Base-by-base conservation (phyloP, 306 rosid species). In the Corylus americana region DNA sequence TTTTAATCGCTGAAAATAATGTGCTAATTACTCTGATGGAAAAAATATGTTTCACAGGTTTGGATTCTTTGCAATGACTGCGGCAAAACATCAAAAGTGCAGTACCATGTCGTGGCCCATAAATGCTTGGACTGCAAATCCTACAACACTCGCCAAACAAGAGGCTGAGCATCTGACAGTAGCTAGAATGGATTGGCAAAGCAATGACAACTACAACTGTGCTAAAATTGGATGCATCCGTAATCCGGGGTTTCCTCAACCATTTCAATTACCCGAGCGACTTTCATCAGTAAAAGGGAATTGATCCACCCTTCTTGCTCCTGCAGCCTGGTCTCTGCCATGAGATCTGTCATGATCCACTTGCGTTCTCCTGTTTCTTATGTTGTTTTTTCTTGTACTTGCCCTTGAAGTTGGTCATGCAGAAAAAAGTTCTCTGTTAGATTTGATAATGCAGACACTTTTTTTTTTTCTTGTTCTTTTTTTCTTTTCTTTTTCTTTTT, bases 11-110 rank as follows among this genome's bases (percentile, higher is more conserved):
- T 11, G 12, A 17, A 25, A 55, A 14, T 44, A n/a, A 5, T 3
- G 50, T 11, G 57, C 49, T 5, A 10, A 54, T 57, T 42, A 11
- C 55, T 20, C 79, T 81, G 62, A 86, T 27, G 45, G 35, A 12
- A 10, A 12, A 10, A 22, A 67, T 27, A 49, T 66, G 20, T 76
- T 27, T 3, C 39, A 61, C 84, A 93, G 98, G 90, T 92, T 74
- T 87, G 92, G 93, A 92, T 92, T 48, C 97, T 94, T 63, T 94
- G 97, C 88, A 94, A 94, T 53, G 98, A 94, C 74, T 94, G 97
- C 1, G 87, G 92, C 5, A 85, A 86, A 81, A 92, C 83, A 49
- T 87, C 92, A 10, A 71, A 86, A 5, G 97, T 88, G 31, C 86
- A 73, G 73, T 94, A 79, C 81, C 98, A 92, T 86, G 67, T 87